Evolutionary conservation across 306 rosid species (phyloP), one percentile per base, ranked within the genome.

Genomic region (Quercus agrifolia): DNA sequence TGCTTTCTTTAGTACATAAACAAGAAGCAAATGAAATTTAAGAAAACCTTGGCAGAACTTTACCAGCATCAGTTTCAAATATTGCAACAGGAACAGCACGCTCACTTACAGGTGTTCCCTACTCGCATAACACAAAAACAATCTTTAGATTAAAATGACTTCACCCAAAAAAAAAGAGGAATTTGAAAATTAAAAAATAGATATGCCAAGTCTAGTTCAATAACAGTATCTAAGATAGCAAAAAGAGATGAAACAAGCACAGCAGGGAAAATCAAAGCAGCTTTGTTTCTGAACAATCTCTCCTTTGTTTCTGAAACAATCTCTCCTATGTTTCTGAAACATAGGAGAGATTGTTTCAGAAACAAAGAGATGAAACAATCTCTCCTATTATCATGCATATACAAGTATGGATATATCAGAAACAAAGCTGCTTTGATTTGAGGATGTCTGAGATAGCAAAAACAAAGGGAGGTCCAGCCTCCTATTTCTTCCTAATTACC

Each of bases 71-170:
- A 70, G 99, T 92, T 85, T 92, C 96, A 83, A 95, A 95, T 82
- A 95, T 92, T 76, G 99, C 99, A 82, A 95, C 99, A 74, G 99
- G 99, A 80, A 95, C 88, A 86, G 99, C 99, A 80, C 99, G 99
- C 89, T 91, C 99, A 19, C 99, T 95, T 74, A 95, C 99, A 78
- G 99, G 96, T 69, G 99, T 89, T 77, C 99, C 99, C 99, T 95
- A 83, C 76, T 85, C 85, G 76, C 76, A 81, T 55, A 77, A 74
- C 19, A 20, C 17, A 41, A 62, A 67, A 67, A 63, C 6, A 35
- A 33, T 18, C 17, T 57, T 75, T 74, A 19, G 71, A 71, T 76
- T 66, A 61, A 49, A 44, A 59, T 15, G 4, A 10, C 70, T 66
- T 51, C 78, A 64, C 21, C 52, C 54, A 56, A 54, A 44, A 23